Conservation (phyloP, 441 rosid species). For the Populus hybrid region DNA sequence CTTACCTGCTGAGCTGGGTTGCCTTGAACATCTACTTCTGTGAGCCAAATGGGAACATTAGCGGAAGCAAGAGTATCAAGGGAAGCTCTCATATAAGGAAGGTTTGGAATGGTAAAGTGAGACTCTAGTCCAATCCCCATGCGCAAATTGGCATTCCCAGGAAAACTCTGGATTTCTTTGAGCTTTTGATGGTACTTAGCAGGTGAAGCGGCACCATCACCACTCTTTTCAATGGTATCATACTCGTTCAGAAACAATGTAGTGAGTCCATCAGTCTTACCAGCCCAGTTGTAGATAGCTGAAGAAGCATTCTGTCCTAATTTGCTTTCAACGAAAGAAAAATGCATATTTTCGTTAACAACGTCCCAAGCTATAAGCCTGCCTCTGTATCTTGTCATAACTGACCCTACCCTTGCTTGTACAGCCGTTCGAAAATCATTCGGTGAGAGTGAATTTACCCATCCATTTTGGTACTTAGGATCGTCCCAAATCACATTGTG, state of each 20-base stretch:
- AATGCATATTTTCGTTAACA: constrained; percentile 72
- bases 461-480: constrained; percentile 42
- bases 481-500: constrained; percentile 81
- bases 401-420: constrained; percentile 33
- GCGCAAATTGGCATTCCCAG: constrained; percentile 20
- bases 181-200: constrained; percentile 48
- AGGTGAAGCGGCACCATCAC: constrained; percentile 38
- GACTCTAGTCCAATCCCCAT: constrained; percentile 68
- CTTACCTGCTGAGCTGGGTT: constrained; percentile 33
- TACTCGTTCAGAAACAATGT: constrained; percentile 67
- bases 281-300: constrained; percentile 28
- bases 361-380: constrained; percentile 65
- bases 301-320: constrained; percentile 48
- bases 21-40: constrained; percentile 62
- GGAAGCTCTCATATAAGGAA: constrained; percentile 65
- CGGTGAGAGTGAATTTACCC: constrained; percentile 45
- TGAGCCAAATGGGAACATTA: constrained; percentile 70
- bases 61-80: constrained; percentile 57
- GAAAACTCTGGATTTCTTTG: constrained; percentile 30
- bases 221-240: constrained; percentile 64
- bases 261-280: constrained; percentile 25
- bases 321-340: constrained; percentile 48
- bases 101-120: constrained; percentile 52
- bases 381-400: constrained; percentile 55
- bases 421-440: constrained; percentile 33